Evolutionary conservation across 768 basidiomycete species (phyloP).

Genomic region (Hysterangium stoloniferum): DNA sequence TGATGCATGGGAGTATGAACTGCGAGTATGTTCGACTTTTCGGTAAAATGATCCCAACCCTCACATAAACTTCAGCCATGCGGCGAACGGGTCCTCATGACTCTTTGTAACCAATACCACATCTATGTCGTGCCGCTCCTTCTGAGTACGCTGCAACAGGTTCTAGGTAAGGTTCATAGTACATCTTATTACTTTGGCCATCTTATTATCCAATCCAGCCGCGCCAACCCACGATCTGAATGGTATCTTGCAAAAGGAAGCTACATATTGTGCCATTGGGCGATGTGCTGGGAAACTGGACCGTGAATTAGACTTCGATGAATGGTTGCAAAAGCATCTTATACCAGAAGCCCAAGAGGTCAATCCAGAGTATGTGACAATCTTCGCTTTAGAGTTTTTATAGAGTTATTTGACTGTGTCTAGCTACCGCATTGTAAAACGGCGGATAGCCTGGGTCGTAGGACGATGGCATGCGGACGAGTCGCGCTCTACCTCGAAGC

Average conservation of each 20-base stretch:
- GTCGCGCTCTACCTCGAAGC: constrained; percentile 43
- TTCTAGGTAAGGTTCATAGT: constrained; percentile 52
- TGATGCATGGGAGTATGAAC: constrained; percentile 90
- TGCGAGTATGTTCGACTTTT: constrained; percentile 52
- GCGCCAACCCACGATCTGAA: constrained; percentile 40
- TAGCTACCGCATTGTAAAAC: constrained; percentile 87
- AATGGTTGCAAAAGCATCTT: constrained; percentile 61
- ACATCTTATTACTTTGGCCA: no score
- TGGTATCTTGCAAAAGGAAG: constrained; percentile 71
- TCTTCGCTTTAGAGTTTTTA: no score
- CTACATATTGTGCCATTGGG: constrained; percentile 84
- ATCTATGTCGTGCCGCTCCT: constrained; percentile 65
- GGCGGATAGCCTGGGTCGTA: constrained; percentile 91
- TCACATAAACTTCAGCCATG: constrained; percentile 54
- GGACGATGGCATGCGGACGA: constrained; percentile 81
- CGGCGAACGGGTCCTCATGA: constrained; percentile 86
- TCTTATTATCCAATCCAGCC: constrained; percentile 27
- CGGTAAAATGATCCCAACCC: constrained; percentile 1
- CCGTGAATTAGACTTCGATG: constrained; percentile 55
- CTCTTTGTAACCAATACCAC: constrained; percentile 61
- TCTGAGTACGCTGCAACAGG: constrained; percentile 46
- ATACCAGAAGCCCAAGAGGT: constrained; percentile 49
- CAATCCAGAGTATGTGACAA: constrained; percentile 50
- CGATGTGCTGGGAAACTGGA: constrained; percentile 62
- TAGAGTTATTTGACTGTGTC: no score